Evolutionary conservation across 805 yeast species (phyloP).

Genomic region (Starmerella riodocensis): DNA sequence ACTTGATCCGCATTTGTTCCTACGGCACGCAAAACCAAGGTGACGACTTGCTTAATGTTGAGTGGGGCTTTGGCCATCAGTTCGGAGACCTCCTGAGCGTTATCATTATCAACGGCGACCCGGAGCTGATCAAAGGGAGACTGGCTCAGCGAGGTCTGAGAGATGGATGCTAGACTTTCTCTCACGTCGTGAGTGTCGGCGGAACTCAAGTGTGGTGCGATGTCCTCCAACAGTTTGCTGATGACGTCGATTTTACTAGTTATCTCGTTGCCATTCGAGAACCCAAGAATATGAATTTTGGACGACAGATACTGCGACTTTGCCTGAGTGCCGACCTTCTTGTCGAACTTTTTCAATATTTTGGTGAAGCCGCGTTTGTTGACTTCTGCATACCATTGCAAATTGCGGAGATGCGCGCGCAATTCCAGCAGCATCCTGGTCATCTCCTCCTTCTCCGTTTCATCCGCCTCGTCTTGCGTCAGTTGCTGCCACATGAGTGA

Average conservation of each 20-base stretch:
- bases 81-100: conserved; percentile 32
- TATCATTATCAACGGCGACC: conserved; percentile 31
- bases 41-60: conserved; percentile 36
- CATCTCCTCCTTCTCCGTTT: conserved; percentile 51
- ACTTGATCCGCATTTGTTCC: conserved; percentile 44
- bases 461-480: conserved; percentile 24
- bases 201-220: conserved; percentile 22
- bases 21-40: conserved; percentile 18
- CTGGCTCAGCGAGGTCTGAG: conserved; percentile 2
- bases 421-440: conserved; percentile 60
- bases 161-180: not conserved
- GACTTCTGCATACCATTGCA: conserved; percentile 89
- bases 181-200: not conserved
- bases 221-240: conserved; percentile 21
- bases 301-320: conserved; percentile 48
- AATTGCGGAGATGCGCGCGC: conserved; percentile 59
- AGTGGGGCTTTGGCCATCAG: conserved; percentile 33
- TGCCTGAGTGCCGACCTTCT: conserved; percentile 52
- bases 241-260: conserved; percentile 35
- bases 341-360: conserved; percentile 79
- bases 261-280: conserved; percentile 59
- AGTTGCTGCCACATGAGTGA: conserved; percentile 11
- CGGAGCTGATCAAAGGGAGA: conserved; percentile 10
- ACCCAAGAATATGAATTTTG: conserved; percentile 59
- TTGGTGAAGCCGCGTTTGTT: conserved; percentile 82